Base-by-base conservation (phyloP, 345 rosid species). In the Noccaea caerulescens region DNA sequence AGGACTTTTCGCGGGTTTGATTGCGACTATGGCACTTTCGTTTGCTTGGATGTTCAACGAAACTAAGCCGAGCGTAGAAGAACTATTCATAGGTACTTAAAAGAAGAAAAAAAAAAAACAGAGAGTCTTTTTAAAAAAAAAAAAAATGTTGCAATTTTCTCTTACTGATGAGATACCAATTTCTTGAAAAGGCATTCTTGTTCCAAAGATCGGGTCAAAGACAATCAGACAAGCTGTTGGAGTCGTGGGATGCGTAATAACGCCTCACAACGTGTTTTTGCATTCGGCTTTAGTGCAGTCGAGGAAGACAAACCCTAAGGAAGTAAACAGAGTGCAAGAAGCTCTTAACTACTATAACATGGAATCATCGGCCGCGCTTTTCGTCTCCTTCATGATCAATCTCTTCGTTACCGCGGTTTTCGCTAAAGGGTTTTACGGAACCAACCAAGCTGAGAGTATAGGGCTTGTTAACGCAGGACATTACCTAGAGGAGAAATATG, bases 251-350 rank as follows among this genome's bases (percentile, higher is more conserved):
- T 92, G 95, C 54, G 98, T 90, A 20, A 93, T 93, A 72, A 90
- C 87, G 72, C 98, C 98, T 65, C 98, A 92, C 82, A 92, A 92
- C 49, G 95, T 92, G 27, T 92, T 88, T 79, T 82, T 90, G 75
- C 98, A 90, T 63, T 92, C 98, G 11, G 98, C 95, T 64, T 79
- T 92, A 83, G 98, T 93, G 38, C 97, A 90, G 71, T 93, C 98
- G 0, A 84, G 98, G 71, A 81, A 88, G 70, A 68, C 90, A 62
- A 81, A 93, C 79, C 91, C 88, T 38, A 86, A 80, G 51, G 83
- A 80, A 78, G 84, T 72, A 41, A 88, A 82, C 60, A 79, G 39
- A 46, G 92, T 93, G 73, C 91, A 87, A 58, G 98, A 90, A 82
- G 98, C 97, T 4, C 69, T 93, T 41, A 90, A 81, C 69, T 93